Conservation (phyloP, 495 filamentous ascomycete species). For the Podospora didyma region DNA sequence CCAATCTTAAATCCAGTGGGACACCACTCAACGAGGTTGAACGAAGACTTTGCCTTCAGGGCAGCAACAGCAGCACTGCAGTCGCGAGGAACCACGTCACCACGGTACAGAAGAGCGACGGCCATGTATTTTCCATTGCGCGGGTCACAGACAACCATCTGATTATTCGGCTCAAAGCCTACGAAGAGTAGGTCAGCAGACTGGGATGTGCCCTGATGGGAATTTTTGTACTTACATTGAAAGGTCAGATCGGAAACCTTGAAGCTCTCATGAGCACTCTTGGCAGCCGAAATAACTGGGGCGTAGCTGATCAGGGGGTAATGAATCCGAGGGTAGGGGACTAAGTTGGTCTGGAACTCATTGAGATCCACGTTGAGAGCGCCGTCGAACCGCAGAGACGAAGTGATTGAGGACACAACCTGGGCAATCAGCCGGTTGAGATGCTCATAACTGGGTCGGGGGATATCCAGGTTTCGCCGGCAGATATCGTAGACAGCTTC, state of each 20-base stretch:
- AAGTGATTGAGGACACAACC: constrained; percentile 88
- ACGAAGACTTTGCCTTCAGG: constrained; percentile 81
- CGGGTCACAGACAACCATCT: constrained; percentile 93
- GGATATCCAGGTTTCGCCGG: constrained; percentile 82
- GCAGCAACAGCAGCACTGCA: constrained; percentile 73
- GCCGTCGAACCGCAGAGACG: constrained; percentile 84
- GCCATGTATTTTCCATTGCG: constrained; percentile 95
- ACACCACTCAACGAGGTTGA: constrained; percentile 94
- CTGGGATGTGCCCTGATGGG: background rate
- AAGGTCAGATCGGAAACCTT: constrained; percentile 84
- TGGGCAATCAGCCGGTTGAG: constrained; percentile 88
- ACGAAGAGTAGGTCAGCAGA: constrained; percentile 5
- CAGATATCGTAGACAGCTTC: constrained; percentile 93
- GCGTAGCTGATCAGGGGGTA: constrained; percentile 89
- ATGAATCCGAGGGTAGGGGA: constrained; percentile 88
- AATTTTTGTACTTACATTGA: constrained; percentile 59
- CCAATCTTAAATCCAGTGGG: constrained; percentile 95
- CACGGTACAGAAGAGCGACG: constrained; percentile 83
- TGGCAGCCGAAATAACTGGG: constrained; percentile 75
- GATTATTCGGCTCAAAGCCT: constrained; percentile 91
- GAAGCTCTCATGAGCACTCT: constrained; percentile 87
- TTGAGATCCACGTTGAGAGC: constrained; percentile 89
- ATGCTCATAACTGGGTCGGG: constrained; percentile 81
- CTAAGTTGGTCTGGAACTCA: constrained; percentile 94
- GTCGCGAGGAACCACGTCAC: constrained; percentile 83